A percentile compares a stretch with the other conserved stretches of the same genome.
phyloP scores from a whole-genome alignment of 352 stramenopile genomes.

The Globisporangium paddicum region DNA sequence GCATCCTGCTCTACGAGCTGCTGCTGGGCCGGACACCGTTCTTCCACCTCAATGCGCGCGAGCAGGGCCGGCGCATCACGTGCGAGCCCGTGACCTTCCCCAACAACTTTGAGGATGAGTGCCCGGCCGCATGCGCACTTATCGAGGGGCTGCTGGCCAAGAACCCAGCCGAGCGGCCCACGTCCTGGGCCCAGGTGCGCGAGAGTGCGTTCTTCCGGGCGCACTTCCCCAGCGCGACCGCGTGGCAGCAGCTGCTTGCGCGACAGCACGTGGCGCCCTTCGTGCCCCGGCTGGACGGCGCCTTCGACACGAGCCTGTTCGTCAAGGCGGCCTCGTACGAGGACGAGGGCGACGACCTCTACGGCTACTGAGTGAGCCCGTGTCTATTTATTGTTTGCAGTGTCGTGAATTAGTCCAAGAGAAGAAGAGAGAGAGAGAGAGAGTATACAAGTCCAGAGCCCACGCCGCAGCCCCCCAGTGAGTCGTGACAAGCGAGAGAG shows the following conservation, averaged over 20 bases:
- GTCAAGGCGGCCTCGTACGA: slow-evolving; percentile 55
- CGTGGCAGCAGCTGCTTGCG: slow-evolving; percentile 41
- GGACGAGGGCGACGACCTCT: slow-evolving; percentile 44
- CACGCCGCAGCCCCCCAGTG: no score
- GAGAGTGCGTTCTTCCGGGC: slow-evolving; percentile 51
- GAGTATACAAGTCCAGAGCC: no score
- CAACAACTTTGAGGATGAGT: slow-evolving; percentile 53
- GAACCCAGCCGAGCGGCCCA: slow-evolving; percentile 35
- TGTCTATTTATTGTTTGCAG: no score
- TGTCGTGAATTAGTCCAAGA: no score
- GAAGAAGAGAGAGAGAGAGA: no score
- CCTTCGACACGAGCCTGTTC: slow-evolving; percentile 71
- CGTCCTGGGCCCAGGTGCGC: slow-evolving; percentile 43
- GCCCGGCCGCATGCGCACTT: slow-evolving; percentile 44
- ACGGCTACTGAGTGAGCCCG: no score
- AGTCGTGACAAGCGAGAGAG: no score
- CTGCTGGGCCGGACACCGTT: slow-evolving; percentile 84
- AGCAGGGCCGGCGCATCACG: slow-evolving; percentile 75
- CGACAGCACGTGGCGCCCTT: slow-evolving; percentile 51
- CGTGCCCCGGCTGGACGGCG: slow-evolving; percentile 48
- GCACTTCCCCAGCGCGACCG: slow-evolving; percentile 23
- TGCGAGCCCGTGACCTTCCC: slow-evolving; percentile 62
- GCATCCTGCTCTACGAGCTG: slow-evolving; percentile 88
- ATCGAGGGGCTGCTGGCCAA: slow-evolving; percentile 62
- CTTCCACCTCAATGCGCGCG: slow-evolving; percentile 74